Base-by-base conservation (phyloP, 768 basidiomycete species). In the Tricholoma matsutake region DNA sequence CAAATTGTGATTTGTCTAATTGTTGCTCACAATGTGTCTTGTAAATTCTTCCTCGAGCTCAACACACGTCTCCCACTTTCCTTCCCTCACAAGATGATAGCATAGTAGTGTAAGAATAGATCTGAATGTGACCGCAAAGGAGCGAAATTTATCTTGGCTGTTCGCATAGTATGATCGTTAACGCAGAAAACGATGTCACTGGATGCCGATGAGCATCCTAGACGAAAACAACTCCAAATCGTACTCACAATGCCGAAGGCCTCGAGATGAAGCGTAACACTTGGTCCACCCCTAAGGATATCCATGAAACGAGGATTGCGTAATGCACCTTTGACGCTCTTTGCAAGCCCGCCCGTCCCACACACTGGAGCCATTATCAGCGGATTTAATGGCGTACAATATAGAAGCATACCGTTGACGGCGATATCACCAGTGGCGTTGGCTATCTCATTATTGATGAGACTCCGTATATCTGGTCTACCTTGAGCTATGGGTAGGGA, bases 221-320 rank as follows among this genome's bases (percentile, higher is more conserved):
- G 43, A 45, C 1, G 20, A 9, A 20, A 4, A 45, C 18, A 10
- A 39, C 14, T 0, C 6, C 18, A 10, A 4, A 20, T 18, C 20
- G 8, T 45, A 45, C 43, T 45, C 20, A 45, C 43, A 3, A 45
- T 18, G 16, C 43, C 43, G 18, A 45, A 45, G 18, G 43, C 20
- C 65, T 84, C 83, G 8, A 83, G 72, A 63, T 81, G 78, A 25
- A 84, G 67, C 9, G 70, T 63, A 9, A 83, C 75, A 43, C 74
- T 79, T 32, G 82, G 78, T 2, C 79, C 82, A 4, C 82, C 82
- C 31, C 70, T 70, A 31, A 81, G 60, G 7, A 82, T 67, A 34
- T 75, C 77, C 65, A 69, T 18, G 11, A 70, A 68, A 2, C 79
- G 69, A 9, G 77, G 76, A 10, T 71, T 66, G 9, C 79, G 72